phyloP scores from a whole-genome alignment of 2,329 filamentous ascomycete species.

The Bisporella sp. region DNA sequence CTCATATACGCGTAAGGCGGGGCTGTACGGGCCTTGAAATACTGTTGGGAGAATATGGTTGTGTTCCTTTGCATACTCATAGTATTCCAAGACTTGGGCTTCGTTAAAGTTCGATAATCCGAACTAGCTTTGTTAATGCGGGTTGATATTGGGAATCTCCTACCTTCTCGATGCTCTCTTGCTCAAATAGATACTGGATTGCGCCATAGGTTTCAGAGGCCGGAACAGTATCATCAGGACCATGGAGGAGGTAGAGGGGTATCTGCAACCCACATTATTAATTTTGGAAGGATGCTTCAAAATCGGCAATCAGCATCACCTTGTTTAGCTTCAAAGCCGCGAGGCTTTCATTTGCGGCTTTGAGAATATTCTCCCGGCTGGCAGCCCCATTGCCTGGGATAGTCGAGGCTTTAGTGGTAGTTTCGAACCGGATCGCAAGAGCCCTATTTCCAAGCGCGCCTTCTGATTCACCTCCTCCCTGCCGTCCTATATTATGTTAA shows the following conservation, averaged over 20 bases:
- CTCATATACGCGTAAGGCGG: conserved; percentile 42
- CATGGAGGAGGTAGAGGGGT: conserved; percentile 2
- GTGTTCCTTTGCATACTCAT: conserved; percentile 20
- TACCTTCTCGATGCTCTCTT: conserved; percentile 15
- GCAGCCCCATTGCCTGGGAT: not conserved
- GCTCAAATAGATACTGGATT: conserved; percentile 54
- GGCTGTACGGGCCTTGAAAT: conserved; percentile 26
- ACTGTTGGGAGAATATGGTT: conserved; percentile 25
- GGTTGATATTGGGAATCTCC: not conserved
- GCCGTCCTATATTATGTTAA: not conserved
- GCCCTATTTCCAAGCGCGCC: not conserved
- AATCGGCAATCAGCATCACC: not conserved
- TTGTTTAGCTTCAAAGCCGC: not conserved
- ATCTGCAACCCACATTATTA: not conserved
- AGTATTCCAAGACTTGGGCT: conserved; percentile 19
- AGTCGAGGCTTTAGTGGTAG: conserved; percentile 1
- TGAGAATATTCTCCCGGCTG: not conserved
- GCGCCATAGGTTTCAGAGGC: conserved; percentile 56
- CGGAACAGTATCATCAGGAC: conserved; percentile 29
- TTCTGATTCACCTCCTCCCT: conserved; percentile 1
- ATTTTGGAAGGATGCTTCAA: too few relatives aligned
- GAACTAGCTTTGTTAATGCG: conserved; percentile 14
- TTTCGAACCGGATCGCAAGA: not conserved
- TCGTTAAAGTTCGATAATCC: conserved; percentile 27
- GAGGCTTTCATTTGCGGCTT: not conserved